Evolutionary conservation across 2,329 filamentous ascomycete species (phyloP).

Genomic region (Fusarium nurragi): DNA sequence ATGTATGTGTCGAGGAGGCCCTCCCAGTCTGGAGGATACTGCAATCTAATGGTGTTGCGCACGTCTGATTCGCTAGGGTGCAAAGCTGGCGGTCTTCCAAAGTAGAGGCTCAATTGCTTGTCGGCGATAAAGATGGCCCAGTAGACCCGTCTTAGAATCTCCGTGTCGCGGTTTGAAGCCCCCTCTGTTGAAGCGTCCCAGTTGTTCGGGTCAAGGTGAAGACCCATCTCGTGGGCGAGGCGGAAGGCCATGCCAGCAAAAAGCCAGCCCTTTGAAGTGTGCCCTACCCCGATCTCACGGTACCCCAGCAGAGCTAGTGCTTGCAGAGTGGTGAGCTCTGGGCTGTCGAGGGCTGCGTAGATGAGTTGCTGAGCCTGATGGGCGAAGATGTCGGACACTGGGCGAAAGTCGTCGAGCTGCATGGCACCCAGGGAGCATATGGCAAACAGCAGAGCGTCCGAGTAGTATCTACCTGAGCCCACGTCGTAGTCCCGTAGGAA

Average conservation of each 20-base stretch:
- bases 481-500: constrained; percentile 61
- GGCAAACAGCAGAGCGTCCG: constrained; percentile 58
- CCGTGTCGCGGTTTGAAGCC: constrained; percentile 51
- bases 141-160: constrained; percentile 59
- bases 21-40: constrained; percentile 60
- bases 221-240: constrained; percentile 61
- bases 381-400: constrained; percentile 56
- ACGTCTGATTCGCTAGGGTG: constrained; percentile 61
- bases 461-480: constrained; percentile 59
- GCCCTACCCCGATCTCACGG: constrained; percentile 58
- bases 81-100: constrained; percentile 60
- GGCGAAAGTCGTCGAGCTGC: constrained; percentile 53
- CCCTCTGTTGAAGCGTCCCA: constrained; percentile 54
- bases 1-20: constrained; percentile 59
- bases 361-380: constrained; percentile 57
- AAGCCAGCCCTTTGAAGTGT: constrained; percentile 61
- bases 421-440: constrained; percentile 61
- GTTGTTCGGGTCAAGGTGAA: constrained; percentile 62
- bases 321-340: constrained; percentile 58
- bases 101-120: constrained; percentile 62
- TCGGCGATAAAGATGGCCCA: constrained; percentile 62
- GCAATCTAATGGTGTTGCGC: constrained; percentile 58
- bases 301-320: constrained; percentile 58
- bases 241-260: constrained; percentile 63
- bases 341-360: constrained; percentile 55